Conservation (phyloP, 164 flowering plant genomes). For the Santalum album region DNA sequence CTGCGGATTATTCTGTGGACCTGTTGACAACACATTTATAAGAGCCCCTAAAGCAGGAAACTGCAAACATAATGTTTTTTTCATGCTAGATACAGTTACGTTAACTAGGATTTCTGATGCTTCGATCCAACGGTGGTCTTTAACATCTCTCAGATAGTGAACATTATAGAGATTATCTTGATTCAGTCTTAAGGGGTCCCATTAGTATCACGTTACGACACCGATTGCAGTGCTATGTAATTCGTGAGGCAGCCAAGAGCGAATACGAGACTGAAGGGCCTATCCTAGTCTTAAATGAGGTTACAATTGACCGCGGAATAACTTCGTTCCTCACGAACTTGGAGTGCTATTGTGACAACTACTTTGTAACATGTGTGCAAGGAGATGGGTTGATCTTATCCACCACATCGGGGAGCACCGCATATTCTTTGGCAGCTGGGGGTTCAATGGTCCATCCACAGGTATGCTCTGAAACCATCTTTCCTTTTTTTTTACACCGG, state of each 20-base stretch:
- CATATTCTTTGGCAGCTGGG: slow-evolving; percentile 97
- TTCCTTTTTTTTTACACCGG: too few relatives aligned
- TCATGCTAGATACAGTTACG: too few relatives aligned
- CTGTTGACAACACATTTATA: too few relatives aligned
- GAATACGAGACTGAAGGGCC: slow-evolving; percentile 81
- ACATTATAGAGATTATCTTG: slow-evolving; percentile 62
- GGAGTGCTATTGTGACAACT: slow-evolving; percentile 90
- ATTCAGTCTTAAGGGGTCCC: slow-evolving; percentile 72
- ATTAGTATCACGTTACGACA: slow-evolving; percentile 89
- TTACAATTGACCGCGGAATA: slow-evolving; percentile 95
- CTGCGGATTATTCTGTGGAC: too few relatives aligned
- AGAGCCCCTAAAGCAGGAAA: too few relatives aligned
- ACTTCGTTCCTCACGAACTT: slow-evolving; percentile 86
- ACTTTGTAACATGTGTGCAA: slow-evolving; percentile 89
- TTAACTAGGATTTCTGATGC: not conserved
- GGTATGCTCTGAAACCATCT: too few relatives aligned
- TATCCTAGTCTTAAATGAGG: slow-evolving; percentile 88
- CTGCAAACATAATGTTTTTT: too few relatives aligned
- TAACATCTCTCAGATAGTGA: slow-evolving; percentile 77
- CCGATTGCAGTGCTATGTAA: slow-evolving; percentile 76
- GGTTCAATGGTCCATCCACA: slow-evolving; percentile 99
- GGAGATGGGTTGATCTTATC: slow-evolving; percentile 95
- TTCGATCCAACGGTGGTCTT: slow-evolving; percentile 25
- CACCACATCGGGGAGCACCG: slow-evolving; percentile 98
- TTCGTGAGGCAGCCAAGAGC: slow-evolving; percentile 67